Base-by-base conservation (phyloP, 2,329 filamentous ascomycete genomes). In the Periconia sp. region DNA sequence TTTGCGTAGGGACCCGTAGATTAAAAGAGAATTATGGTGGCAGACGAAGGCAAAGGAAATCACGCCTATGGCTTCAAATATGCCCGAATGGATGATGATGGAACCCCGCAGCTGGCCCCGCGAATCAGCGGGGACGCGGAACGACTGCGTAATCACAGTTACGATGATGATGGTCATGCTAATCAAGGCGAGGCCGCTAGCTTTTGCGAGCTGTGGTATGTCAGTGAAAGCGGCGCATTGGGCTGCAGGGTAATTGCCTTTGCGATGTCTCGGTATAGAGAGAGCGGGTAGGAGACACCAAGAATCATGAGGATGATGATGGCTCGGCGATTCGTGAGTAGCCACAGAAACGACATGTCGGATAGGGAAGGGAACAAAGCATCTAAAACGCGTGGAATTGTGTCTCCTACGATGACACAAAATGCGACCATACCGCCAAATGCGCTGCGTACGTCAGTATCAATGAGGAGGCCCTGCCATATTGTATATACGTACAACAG, bases 391-490 rank as follows among this genome's bases (percentile, higher is more conserved):
- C 92, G 89, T 3, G 94, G 94, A 64, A 99, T 96, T 1, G 89
- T 92, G 69, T 99, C 94, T 46, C 94, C 94, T 8, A 99, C 88
- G 62, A 99, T 96, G 61, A 99, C 91, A 55, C 92, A 94, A 70
- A 97, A 99, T 11, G 94, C 94, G 42, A 99, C 84, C 94, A 99
- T 99, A 53, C 94, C 94, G 43, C 94, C 94, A 76, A 97, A 99
- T 3, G 94, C 94, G 78, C 76, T 78, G 49, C 26, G 11, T 24
- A 13, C 22, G 54, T 69, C 49, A 69, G 59, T 39, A 46, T 44
- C 22, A 19, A 4, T 19, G n/a, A 24, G 7, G 7, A 6, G 3
- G n/a, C 11, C 5, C 5, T 11, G 6, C 12, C 13, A 2, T n/a
- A 11, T 24, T 35, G 10, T 26, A n/a, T n/a, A n/a, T n/a, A 66